These are phyloP conservation scores for Venturia effusa DNA, from an alignment of 2,329 filamentous ascomycete genomes.

Conservation along the genomic window DNA sequence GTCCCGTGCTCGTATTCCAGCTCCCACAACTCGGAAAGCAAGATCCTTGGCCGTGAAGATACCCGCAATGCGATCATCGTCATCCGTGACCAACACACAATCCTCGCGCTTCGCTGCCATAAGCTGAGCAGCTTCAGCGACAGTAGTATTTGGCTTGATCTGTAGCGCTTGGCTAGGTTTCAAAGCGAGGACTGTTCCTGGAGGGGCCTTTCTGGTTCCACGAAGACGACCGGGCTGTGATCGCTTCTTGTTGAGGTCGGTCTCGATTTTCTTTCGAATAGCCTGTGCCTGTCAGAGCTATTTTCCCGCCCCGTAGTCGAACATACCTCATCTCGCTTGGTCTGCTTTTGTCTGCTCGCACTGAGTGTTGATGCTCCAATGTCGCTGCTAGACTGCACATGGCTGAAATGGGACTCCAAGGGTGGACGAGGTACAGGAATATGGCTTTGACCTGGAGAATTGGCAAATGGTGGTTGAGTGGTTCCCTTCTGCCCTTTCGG, in stretches of 20 bases:
- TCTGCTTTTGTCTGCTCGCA: conserved; percentile 90
- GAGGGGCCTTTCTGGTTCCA: conserved; percentile 84
- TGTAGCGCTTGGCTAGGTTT: conserved; percentile 93
- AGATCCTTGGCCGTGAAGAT: conserved; percentile 99
- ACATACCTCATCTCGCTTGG: conserved; percentile 92
- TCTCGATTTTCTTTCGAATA: conserved; percentile 93
- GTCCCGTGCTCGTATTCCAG: conserved; percentile 76
- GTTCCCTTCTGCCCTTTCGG: conserved; percentile 53
- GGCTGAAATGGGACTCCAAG: conserved; percentile 43
- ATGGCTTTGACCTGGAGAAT: conserved; percentile 47
- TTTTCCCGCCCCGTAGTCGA: background rate
- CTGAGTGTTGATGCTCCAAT: conserved; percentile 61
- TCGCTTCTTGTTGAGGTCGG: conserved; percentile 96
- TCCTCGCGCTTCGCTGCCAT: conserved; percentile 99
- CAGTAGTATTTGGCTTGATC: conserved; percentile 90
- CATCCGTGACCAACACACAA: conserved; percentile 93
- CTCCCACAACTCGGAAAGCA: conserved; percentile 90
- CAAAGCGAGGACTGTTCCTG: conserved; percentile 87
- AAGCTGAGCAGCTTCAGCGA: conserved; percentile 91
- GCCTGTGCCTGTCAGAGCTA: conserved; percentile 46
- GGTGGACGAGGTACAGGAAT: conserved; percentile 72
- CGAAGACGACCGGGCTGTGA: conserved; percentile 66
- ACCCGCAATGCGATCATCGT: conserved; percentile 93
- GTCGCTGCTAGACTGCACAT: conserved; percentile 43
- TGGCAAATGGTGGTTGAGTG: conserved; percentile 40